Base-by-base conservation (phyloP, 129 eudicot genomes). In the Flaveria brownii region DNA sequence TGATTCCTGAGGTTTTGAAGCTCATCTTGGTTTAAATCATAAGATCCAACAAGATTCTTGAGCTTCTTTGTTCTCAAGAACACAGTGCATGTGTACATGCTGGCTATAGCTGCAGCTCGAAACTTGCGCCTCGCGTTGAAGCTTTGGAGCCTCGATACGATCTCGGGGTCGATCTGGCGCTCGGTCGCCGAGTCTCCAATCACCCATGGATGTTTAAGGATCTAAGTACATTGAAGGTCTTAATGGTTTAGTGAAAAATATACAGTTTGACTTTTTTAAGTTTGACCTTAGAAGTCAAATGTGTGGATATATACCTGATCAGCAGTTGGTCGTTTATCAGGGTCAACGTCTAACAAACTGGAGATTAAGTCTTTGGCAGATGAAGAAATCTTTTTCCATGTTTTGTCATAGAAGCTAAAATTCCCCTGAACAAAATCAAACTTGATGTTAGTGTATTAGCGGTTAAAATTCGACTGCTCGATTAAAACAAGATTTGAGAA, bases 81-180 rank as follows among this genome's bases (percentile, higher is more conserved):
- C 18, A 91, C 85, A 70, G 93, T 91, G 84, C 93, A 84, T 78
- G 91, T 91, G 68, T 84, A 78, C 86, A 91, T 86, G 80, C 96
- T 91, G 7, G 93, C 97, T 80, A 91, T 86, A 14, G 91, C 94
- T 4, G 97, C 97, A 56, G 93, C 97, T n/a, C 94, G 91, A 51
- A 91, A 83, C 82, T 91, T 91, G 22, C 93, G 83, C 78, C 93
- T 78, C 4, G 97, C 93, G 16, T 88, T 91, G 51, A 91, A 91
- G 77, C 88, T 91, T 57, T 88, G 93, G 61, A 91, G 72, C 30
- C 92, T 78, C 2, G 92, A 77, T 17, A 87, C 92, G 15, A 90
- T 88, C 83, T 90, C 97, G 1, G 97, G 91, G 46, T 91, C 97
- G 68, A 91, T 86, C 75, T 83, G 81, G 26, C 86, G 90, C 71